Base-by-base conservation (phyloP, 2,329 filamentous ascomycete species). In the Endothia cerciana region DNA sequence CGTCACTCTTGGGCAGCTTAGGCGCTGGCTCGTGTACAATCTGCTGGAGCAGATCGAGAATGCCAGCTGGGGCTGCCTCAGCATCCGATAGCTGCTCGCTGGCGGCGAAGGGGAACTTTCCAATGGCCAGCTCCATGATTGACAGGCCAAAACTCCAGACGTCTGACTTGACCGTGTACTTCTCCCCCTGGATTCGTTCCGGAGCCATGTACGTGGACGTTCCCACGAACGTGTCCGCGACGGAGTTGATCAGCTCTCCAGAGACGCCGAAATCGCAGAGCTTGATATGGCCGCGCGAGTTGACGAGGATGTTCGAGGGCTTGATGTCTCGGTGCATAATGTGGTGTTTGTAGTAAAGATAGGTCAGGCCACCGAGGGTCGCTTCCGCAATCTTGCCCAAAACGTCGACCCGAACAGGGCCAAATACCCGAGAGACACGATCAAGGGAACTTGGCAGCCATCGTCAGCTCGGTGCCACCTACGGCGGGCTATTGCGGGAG, bases 241-340 rank as follows among this genome's bases (percentile, higher is more conserved):
- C 93, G 4, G 95, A 98, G 80, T 98, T 98, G 77, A 98, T 93
- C 19, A 97, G 87, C 78, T 99, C 95, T 71, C 94, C 95, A 4
- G 94, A 97, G n/a, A 99, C 95, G 72, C 95, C 95, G 76, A 99
- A 99, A 78, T 99, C 95, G 79, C 94, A 98, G 6, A 99, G 87
- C 80, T 99, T 99, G 84, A 99, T 98, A 71, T 91, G 88, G 15
- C 95, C 95, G 64, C 90, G 88, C 22, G 94, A 97, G 82, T 98
- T 98, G 74, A 98, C 92, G 33, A 99, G 84, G 66, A 99, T 94
- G 76, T 99, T 99, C 55, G 95, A 98, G 0, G 95, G 95, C 75
- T 99, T 99, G 81, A 99, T 96, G 77, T 99, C 95, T 78, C 95
- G 89, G 77, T 99, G 95, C 94, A 99, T 98, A 77, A 99, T 99